phyloP scores from a whole-genome alignment of 805 yeast genomes.

The Candida morakotiae region DNA sequence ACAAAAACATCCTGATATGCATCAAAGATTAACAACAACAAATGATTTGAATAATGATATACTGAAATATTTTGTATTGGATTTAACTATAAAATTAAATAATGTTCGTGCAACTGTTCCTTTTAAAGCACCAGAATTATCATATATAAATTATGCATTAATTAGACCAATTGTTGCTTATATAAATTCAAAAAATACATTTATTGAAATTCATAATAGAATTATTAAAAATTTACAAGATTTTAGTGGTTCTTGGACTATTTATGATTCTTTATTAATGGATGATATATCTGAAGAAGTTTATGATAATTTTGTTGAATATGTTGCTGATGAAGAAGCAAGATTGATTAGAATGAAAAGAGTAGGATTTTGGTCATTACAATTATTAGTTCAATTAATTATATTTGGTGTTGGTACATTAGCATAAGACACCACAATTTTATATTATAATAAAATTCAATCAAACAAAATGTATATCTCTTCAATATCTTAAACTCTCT shows the following conservation, averaged over 20 bases:
- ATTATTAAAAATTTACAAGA: constrained; percentile 75
- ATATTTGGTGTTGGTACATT: constrained; percentile 76
- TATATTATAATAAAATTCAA: too few species aligned
- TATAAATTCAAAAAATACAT: constrained; percentile 85
- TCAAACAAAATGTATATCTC: too few species aligned
- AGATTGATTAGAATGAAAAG: constrained; percentile 68
- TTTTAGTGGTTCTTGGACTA: constrained; percentile 95
- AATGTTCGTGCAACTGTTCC: constrained; percentile 90
- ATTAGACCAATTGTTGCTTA: constrained; percentile 94
- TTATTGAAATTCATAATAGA: constrained; percentile 81
- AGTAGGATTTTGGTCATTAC: constrained; percentile 92
- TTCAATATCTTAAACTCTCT: too few species aligned
- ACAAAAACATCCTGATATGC: constrained; percentile 21
- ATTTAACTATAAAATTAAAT: constrained; percentile 72
- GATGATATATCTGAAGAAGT: constrained; percentile 87
- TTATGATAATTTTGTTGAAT: constrained; percentile 83
- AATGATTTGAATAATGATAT: constrained; percentile 25
- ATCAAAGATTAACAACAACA: constrained; percentile 21
- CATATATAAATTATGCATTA: constrained; percentile 88
- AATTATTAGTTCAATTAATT: constrained; percentile 73
- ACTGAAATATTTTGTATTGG: constrained; percentile 66
- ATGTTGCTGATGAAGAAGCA: constrained; percentile 83
- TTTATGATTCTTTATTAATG: constrained; percentile 87
- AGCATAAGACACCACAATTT: too few species aligned
- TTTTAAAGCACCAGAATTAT: constrained; percentile 76